A percentile compares a stretch with the other conserved stretches of the same genome.
Conservation (phyloP, 345 rosid genomes). For the Eucalyptus decipiens region DNA sequence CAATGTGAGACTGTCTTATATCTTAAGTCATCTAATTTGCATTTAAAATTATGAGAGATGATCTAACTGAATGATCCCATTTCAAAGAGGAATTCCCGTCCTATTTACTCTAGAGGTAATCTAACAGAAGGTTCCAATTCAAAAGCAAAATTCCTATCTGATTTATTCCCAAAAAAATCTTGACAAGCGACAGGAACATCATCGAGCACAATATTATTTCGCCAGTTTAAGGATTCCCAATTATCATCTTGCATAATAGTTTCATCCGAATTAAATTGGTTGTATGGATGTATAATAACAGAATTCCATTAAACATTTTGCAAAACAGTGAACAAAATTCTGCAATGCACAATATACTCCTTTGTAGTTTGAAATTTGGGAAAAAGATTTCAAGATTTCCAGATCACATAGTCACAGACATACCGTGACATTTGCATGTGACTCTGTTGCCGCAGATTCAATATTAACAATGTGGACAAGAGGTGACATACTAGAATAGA, state of each 20-base stretch:
- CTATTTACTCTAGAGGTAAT: not conserved
- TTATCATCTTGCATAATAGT: not conserved
- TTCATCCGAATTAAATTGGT: not conserved
- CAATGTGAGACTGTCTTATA: not conserved
- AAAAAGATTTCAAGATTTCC: not conserved
- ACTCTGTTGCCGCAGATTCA: constrained; percentile 33
- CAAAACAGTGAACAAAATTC: not conserved
- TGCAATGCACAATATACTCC: not conserved
- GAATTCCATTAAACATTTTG: not conserved
- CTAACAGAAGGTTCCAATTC: not conserved
- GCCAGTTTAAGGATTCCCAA: not conserved
- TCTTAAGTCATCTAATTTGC: not conserved
- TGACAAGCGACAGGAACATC: not conserved
- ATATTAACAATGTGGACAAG: constrained; percentile 52
- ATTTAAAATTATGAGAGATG: not conserved
- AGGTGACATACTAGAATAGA: constrained; percentile 48
- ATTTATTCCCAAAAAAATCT: not conserved
- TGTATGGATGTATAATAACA: not conserved
- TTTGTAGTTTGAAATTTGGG: not conserved
- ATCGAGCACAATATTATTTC: not conserved
- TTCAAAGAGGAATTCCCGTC: not conserved
- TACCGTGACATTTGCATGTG: constrained; percentile 53
- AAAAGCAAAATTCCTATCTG: not conserved
- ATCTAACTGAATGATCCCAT: not conserved
- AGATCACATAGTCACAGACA: not conserved